Evolutionary conservation across 495 filamentous ascomycete genomes (phyloP), one percentile per base, ranked within the genome.

Genomic region (Penicillium bialowiezense): DNA sequence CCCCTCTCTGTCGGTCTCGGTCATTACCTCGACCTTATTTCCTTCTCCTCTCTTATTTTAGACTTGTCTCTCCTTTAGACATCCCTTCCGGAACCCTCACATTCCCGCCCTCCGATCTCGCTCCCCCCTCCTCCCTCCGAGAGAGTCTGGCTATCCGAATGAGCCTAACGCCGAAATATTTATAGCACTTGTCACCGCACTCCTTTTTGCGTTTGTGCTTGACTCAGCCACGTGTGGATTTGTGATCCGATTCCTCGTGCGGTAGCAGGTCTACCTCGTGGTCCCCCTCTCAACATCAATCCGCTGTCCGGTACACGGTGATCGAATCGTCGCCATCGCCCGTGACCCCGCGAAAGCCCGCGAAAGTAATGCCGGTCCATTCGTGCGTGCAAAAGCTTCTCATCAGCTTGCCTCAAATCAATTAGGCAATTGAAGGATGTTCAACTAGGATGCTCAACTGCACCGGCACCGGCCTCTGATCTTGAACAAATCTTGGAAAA

Each of bases 291-390:
- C 42, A 20, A 32, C 51, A 24, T 34, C 41, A 39, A 41, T 47
- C 64, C 62, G 64, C 52, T 67, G 66, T 70, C 66, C 55, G 64
- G 64, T 52, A 70, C 66, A 68, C 66, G 60, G 54, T 55, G 52
- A 44, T 40, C 31, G 32, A 35, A 41, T 53, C 41, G 31, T 41
- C 38, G 37, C 51, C 38, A 48, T 48, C 38, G 18, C 38, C 15
- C 9, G 18, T 17, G 35, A 51, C 23, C 45, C 32, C n/a, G n/a
- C n/a, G n/a, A n/a, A n/a, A n/a, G n/a, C n/a, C 48, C 33, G 34
- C 43, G 47, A 55, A 52, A 68, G 68, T 67, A 70, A 73, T 73
- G 70, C 68, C 43, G 65, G 59, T 51, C 40, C 58, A 56, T 60
- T 65, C 63, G 60, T 62, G 52, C 44, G 51, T 57, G 51, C 44